Evolutionary conservation across 805 yeast genomes (phyloP).

Genomic region (Tetrapisispora arboricola): DNA sequence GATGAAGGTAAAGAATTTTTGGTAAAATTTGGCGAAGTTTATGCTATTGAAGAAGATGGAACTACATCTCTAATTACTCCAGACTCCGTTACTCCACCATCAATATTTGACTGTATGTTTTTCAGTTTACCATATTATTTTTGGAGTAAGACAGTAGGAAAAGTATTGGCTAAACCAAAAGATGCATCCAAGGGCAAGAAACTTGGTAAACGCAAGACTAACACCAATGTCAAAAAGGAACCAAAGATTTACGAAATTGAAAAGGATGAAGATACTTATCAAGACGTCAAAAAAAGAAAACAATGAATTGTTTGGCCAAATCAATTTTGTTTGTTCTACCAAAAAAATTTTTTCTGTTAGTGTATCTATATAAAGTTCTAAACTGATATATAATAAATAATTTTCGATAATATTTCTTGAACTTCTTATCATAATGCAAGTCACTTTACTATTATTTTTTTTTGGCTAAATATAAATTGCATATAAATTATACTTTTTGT

Average conservation of each 20-base stretch:
- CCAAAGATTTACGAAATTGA: constrained; percentile 4
- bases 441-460: neutral
- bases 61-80: constrained; percentile 35
- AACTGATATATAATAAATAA: neutral
- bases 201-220: constrained; percentile 1
- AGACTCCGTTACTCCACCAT: constrained; percentile 39
- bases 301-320: neutral
- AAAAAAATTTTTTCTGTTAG: too few species aligned
- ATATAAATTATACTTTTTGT: too few species aligned
- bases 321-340: neutral
- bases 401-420: neutral
- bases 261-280: constrained; percentile 3
- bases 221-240: neutral
- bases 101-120: constrained; percentile 39
- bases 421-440: too few species aligned
- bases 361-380: too few species aligned
- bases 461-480: neutral
- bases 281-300: constrained; percentile 1
- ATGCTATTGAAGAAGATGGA: constrained; percentile 37
- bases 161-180: constrained; percentile 6
- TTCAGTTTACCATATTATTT: constrained; percentile 33
- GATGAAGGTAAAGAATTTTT: constrained; percentile 41
- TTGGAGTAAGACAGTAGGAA: constrained; percentile 40
- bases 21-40: constrained; percentile 52
- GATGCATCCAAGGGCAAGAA: neutral